These are phyloP conservation scores for Parathielavia appendiculata DNA, from an alignment of 495 filamentous ascomycete genomes.

Conservation along the genomic window DNA sequence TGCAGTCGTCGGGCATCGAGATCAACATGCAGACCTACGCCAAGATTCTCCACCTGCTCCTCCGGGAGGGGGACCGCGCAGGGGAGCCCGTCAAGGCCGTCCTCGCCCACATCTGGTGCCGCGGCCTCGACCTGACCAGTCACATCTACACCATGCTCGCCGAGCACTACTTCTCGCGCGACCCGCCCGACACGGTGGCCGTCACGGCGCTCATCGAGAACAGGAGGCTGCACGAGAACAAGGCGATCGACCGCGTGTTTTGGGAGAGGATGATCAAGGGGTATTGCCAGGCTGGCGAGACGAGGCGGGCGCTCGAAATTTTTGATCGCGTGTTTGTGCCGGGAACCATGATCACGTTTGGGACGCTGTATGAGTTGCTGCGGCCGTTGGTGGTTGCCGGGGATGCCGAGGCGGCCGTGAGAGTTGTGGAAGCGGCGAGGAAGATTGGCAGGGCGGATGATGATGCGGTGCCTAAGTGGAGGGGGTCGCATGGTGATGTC, in stretches of 20 bases:
- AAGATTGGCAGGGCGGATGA: slow-evolving; percentile 29
- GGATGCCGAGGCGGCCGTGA: slow-evolving; percentile 30
- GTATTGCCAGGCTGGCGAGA: slow-evolving; percentile 49
- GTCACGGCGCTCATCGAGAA: slow-evolving; percentile 51
- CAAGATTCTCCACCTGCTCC: slow-evolving; percentile 58
- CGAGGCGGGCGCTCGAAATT: slow-evolving; percentile 46
- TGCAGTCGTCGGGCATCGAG: slow-evolving; percentile 50
- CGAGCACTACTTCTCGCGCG: slow-evolving; percentile 57
- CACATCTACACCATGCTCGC: slow-evolving; percentile 67
- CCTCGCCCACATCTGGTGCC: slow-evolving; percentile 52
- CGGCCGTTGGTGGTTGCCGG: slow-evolving; percentile 42
- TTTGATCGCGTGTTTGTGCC: slow-evolving; percentile 41
- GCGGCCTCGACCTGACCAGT: slow-evolving; percentile 47
- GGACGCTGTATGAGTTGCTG: slow-evolving; percentile 43
- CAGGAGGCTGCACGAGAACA: slow-evolving; percentile 34
- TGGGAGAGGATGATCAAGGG: slow-evolving; percentile 64
- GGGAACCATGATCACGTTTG: slow-evolving; percentile 41
- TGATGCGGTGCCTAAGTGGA: slow-evolving; percentile 8
- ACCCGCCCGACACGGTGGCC: slow-evolving; percentile 53
- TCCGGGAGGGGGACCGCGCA: slow-evolving; percentile 41
- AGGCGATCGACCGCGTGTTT: slow-evolving; percentile 53
- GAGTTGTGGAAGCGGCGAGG: slow-evolving; percentile 28
- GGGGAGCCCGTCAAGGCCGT: slow-evolving; percentile 51
- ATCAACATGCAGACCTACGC: slow-evolving; percentile 55
- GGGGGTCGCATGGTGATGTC: slow-evolving; percentile 5